phyloP scores from a whole-genome alignment of 2,329 filamentous ascomycete species.

The Exophiala xenobiotica region DNA sequence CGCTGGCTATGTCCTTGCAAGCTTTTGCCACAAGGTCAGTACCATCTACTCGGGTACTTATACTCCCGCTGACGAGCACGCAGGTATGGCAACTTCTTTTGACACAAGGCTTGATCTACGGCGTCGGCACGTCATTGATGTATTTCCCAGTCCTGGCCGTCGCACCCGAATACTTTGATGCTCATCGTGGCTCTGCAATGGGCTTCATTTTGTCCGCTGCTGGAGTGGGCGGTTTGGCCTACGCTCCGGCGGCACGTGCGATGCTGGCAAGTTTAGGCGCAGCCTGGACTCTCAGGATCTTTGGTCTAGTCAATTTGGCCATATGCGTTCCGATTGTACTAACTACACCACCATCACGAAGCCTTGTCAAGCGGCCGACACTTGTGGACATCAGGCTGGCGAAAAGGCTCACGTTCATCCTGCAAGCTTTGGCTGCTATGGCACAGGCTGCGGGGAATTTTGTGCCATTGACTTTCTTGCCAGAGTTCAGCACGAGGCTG shows the following conservation, averaged over 20 bases:
- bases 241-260: slow-evolving; percentile 40
- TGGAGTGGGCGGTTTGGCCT: slow-evolving; percentile 60
- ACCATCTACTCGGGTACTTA: background rate
- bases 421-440: slow-evolving; percentile 38
- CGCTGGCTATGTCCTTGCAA: slow-evolving; percentile 46
- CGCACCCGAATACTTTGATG: slow-evolving; percentile 62
- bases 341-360: slow-evolving; percentile 28
- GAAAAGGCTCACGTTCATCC: slow-evolving; percentile 37
- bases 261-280: slow-evolving; percentile 38
- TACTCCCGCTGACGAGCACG: background rate
- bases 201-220: slow-evolving; percentile 59
- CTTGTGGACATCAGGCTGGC: slow-evolving; percentile 39
- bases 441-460: slow-evolving; percentile 42
- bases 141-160: slow-evolving; percentile 59
- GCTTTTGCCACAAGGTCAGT: slow-evolving; percentile 32
- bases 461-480: slow-evolving; percentile 42
- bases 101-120: slow-evolving; percentile 61
- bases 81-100: slow-evolving; percentile 62
- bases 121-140: slow-evolving; percentile 61
- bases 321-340: slow-evolving; percentile 36
- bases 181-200: slow-evolving; percentile 58
- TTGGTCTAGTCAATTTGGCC: slow-evolving; percentile 30
- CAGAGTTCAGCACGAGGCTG: slow-evolving; percentile 40
- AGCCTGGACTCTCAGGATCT: slow-evolving; percentile 38
- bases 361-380: slow-evolving; percentile 32